A percentile compares a stretch with the other conserved stretches of the same genome.
Conservation (phyloP, 257 asterid genomes). For the Handroanthus guayacan region DNA sequence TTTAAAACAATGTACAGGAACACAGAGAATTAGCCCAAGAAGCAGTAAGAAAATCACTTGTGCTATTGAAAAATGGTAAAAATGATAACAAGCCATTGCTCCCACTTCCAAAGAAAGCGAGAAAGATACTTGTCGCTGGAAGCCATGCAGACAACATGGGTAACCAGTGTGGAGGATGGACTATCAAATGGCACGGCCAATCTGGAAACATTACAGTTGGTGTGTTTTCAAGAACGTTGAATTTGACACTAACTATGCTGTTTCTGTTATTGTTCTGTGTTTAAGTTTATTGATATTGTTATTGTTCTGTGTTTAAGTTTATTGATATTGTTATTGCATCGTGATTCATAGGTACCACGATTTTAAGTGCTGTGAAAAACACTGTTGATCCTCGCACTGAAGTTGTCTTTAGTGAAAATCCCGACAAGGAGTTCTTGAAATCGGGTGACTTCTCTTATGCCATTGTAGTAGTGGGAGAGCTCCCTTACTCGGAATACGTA, state of each 20-base stretch:
- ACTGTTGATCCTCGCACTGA: background rate
- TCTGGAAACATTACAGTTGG: slow-evolving; percentile 25
- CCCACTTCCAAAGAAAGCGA: slow-evolving; percentile 2
- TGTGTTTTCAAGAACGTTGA: background rate
- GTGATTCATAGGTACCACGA: slow-evolving; percentile 14
- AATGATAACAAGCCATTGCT: background rate
- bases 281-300: no score
- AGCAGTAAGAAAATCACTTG: slow-evolving; percentile 24
- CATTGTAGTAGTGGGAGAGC: slow-evolving; percentile 23
- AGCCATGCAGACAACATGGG: slow-evolving; percentile 25
- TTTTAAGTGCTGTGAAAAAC: background rate
- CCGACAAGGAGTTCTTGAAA: background rate
- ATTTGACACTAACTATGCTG: no score
- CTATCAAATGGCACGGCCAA: slow-evolving; percentile 16
- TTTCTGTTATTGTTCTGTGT: no score
- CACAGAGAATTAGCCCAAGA: slow-evolving; percentile 26
- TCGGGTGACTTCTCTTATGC: slow-evolving; percentile 2
- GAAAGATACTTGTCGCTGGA: slow-evolving; percentile 14
- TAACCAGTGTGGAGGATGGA: slow-evolving; percentile 29
- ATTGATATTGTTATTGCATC: no score
- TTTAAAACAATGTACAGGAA: background rate
- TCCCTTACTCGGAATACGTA: background rate
- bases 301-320: no score
- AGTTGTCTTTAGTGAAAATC: slow-evolving; percentile 1
- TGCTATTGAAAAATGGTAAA: slow-evolving; percentile 10